phyloP scores from a whole-genome alignment of 345 rosid species.

The Populus pruinosa region DNA sequence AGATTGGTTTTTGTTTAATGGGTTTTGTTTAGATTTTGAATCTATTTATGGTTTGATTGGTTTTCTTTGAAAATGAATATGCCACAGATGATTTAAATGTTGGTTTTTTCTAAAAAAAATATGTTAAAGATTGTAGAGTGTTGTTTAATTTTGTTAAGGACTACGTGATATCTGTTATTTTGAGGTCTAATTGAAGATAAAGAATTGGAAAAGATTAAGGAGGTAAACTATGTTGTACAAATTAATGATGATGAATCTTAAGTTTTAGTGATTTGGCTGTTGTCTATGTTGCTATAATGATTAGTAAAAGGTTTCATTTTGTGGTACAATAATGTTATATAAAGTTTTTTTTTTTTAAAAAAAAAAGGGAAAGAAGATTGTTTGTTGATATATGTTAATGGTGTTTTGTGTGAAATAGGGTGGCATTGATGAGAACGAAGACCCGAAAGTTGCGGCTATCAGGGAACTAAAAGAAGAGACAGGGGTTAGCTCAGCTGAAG shows the following conservation, averaged over 20 bases:
- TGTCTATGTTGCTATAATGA: not conserved
- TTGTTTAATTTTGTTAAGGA: not conserved
- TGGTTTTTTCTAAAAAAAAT: not conserved
- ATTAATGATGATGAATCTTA: not conserved
- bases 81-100: not conserved
- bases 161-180: not conserved
- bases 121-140: not conserved
- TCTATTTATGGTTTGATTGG: not conserved
- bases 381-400: not conserved
- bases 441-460: conserved; percentile 76
- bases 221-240: not conserved
- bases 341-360: not conserved
- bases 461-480: conserved; percentile 95
- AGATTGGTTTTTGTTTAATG: not conserved
- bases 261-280: not conserved
- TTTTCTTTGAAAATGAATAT: not conserved
- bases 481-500: conserved; percentile 73
- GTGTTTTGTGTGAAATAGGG: conserved; percentile 42
- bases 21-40: conserved; percentile 3
- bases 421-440: conserved; percentile 86
- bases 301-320: not conserved
- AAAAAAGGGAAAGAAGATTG: not conserved
- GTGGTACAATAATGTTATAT: not conserved
- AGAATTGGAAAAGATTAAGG: no score
- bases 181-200: no score